phyloP scores from a whole-genome alignment of 441 rosid genomes.

The Arabidopsis lyrata region DNA sequence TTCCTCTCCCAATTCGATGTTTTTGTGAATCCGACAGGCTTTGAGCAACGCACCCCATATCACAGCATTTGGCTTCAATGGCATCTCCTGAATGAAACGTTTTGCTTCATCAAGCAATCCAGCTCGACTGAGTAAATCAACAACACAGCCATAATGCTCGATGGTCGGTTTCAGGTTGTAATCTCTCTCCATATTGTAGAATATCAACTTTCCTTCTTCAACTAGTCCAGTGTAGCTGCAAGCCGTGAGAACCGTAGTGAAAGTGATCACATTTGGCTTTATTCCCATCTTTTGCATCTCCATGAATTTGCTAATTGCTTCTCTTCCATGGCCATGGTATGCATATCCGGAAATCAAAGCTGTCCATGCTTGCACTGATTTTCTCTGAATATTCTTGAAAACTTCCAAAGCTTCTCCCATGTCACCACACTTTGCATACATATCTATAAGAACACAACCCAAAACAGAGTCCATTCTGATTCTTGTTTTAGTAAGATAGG shows the following conservation, averaged over 20 bases:
- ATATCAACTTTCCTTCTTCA: constrained; percentile 56
- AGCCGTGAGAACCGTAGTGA: constrained; percentile 64
- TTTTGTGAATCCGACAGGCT: constrained; percentile 56
- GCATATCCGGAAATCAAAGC: constrained; percentile 66
- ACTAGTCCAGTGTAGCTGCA: constrained; percentile 65
- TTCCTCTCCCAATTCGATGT: constrained; percentile 53
- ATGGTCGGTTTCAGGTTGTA: constrained; percentile 52
- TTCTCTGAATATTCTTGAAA: constrained; percentile 48
- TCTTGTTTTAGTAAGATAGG: constrained; percentile 40
- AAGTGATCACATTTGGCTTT: constrained; percentile 60
- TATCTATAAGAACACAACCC: constrained; percentile 59
- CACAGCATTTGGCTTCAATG: constrained; percentile 59
- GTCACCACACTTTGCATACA: constrained; percentile 68
- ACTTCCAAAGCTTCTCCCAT: constrained; percentile 56
- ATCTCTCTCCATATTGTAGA: constrained; percentile 52
- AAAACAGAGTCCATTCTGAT: constrained; percentile 49
- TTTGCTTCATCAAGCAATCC: constrained; percentile 60
- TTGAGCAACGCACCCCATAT: constrained; percentile 68
- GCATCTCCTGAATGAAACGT: constrained; percentile 54
- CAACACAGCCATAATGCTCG: constrained; percentile 73
- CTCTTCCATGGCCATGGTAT: constrained; percentile 59
- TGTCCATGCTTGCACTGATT: constrained; percentile 59
- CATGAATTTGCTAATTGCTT: constrained; percentile 52
- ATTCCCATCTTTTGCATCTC: constrained; percentile 59
- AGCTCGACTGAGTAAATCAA: constrained; percentile 67